A percentile compares a stretch with the other conserved stretches of the same genome.
Conservation (phyloP, 2,329 filamentous ascomycete species). For the Paradendryphiella salina region DNA sequence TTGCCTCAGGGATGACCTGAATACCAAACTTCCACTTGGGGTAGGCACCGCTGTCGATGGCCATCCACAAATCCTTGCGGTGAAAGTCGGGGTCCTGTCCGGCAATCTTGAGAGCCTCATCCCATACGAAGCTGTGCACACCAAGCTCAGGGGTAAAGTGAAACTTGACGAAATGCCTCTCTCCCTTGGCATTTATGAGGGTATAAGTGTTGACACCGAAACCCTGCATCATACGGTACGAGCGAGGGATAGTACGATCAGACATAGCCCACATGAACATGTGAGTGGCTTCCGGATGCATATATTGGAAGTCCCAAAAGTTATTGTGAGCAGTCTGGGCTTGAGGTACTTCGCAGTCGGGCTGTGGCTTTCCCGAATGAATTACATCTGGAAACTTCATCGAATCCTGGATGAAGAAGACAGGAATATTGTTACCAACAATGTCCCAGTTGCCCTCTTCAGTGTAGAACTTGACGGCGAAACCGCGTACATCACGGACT, state of each 20-base stretch:
- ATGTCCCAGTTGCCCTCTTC: conserved; percentile 77
- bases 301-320: conserved; percentile 71
- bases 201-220: conserved; percentile 83
- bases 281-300: conserved; percentile 72
- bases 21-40: conserved; percentile 83
- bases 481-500: conserved; percentile 80
- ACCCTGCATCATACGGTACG: conserved; percentile 82
- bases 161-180: conserved; percentile 76
- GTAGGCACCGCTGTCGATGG: conserved; percentile 70
- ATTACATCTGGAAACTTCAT: conserved; percentile 73
- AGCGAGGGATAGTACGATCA: conserved; percentile 72
- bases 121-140: conserved; percentile 76
- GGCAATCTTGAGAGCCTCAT: conserved; percentile 73
- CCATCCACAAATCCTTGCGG: conserved; percentile 73
- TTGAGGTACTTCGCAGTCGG: conserved; percentile 71
- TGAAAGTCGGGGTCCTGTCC: conserved; percentile 74
- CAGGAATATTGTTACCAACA: conserved; percentile 73
- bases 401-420: conserved; percentile 76
- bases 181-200: conserved; percentile 67
- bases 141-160: conserved; percentile 74
- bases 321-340: conserved; percentile 73
- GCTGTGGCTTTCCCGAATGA: conserved; percentile 68
- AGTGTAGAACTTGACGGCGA: conserved; percentile 77
- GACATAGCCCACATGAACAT: conserved; percentile 82
- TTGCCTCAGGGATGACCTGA: conserved; percentile 72